Percentiles rank a stretch among this genome's conserved stretches.
Evolutionary conservation across 129 eudicot genomes (phyloP).

Genomic region (Artemisia tridentata): DNA sequence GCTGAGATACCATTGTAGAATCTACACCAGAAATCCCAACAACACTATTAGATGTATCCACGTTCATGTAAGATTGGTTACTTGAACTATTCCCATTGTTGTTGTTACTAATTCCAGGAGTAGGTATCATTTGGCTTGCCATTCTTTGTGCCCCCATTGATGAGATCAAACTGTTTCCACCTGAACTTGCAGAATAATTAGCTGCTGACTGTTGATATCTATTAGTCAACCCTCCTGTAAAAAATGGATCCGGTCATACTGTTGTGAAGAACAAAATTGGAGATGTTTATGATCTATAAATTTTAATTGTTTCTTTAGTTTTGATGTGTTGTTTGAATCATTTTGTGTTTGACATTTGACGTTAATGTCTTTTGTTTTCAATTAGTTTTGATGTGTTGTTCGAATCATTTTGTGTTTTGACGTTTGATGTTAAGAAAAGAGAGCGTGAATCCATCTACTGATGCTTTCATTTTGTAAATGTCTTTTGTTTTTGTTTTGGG

Average conservation of each 20-base stretch:
- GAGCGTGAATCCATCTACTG: too few species aligned
- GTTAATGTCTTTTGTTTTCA: neutral
- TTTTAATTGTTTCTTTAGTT: too few species aligned
- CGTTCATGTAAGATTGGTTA: conserved; percentile 51
- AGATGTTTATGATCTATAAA: neutral
- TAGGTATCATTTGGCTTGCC: conserved; percentile 94
- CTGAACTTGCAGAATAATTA: conserved; percentile 41
- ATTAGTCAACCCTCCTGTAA: conserved; percentile 50
- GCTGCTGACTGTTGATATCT: conserved; percentile 70
- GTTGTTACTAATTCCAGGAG: conserved; percentile 69
- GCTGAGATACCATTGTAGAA: conserved; percentile 54
- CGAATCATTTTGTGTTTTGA: too few species aligned
- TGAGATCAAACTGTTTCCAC: conserved; percentile 47
- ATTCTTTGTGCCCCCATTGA: conserved; percentile 66
- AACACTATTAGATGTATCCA: conserved; percentile 50
- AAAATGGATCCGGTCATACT: neutral
- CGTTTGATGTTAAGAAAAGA: too few species aligned
- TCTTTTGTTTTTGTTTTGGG: too few species aligned
- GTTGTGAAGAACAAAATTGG: conserved; percentile 7
- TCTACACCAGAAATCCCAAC: conserved; percentile 54
- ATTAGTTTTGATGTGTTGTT: too few species aligned
- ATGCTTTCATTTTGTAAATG: too few species aligned
- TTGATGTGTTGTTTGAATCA: too few species aligned
- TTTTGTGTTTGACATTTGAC: too few species aligned
- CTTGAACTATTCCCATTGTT: conserved; percentile 30